Evolutionary conservation across 1,284 basidiomycete species (phyloP), one percentile per base, ranked within the genome.

Genomic region (Trichosporon sp.): DNA sequence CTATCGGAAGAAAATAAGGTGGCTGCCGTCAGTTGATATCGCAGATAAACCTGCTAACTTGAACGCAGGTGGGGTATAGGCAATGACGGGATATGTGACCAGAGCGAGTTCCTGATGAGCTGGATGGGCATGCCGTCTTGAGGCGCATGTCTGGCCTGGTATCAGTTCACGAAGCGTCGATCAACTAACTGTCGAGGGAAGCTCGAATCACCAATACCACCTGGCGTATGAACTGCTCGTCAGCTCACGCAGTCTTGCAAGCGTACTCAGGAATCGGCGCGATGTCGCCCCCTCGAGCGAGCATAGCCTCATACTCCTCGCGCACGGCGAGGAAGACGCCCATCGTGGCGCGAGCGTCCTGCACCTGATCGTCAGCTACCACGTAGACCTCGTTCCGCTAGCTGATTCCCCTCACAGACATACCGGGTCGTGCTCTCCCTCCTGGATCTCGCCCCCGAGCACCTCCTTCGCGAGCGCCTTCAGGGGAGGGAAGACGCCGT

Each of bases 361-460:
- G 80, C 10, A 81, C 76, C 81, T 83, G 71, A 19, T 4, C 19
- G 40, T 54, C 66, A 64, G 56, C n/a, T 65, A 5, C 7, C 16
- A 16, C 16, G 4, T 26, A 26, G 26, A 26, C 19, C 37, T 1
- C 51, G 4, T 32, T 59, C 11, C 26, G 11, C 12, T 10, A 12
- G 26, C 12, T 7, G 21, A 26, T 59, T 11, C 35, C 35, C 8
- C 6, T 37, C 8, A 10, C 6, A 10, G 35, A 37, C 35, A 5
- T 37, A 32, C 59, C 59, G 59, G 59, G 16, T 63, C 59, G 37
- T 74, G 73, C 16, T 68, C 67, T 14, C 68, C 73, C 14, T 66
- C 68, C 75, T 88, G 87, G 19, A 88, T 87, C 21, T 87, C 85
- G 38, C 83, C 75, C 4, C 84, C 86, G 5, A 88, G 77, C 1